These are phyloP conservation scores for Scedosporium boydii DNA, from an alignment of 2,329 filamentous ascomycete species.

Conservation along the genomic window DNA sequence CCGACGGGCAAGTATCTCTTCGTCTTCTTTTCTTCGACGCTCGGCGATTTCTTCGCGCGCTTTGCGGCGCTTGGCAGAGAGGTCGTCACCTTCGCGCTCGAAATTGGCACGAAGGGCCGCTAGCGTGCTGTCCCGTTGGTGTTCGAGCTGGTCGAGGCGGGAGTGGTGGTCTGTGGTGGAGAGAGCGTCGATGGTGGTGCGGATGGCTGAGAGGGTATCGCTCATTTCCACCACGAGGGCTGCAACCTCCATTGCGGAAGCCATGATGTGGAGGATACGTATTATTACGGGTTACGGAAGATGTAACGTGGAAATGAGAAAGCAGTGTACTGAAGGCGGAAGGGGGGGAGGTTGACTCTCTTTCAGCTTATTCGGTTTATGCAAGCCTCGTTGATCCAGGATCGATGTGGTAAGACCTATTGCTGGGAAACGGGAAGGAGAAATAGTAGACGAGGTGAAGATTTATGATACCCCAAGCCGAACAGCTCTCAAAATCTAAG, in stretches of 20 bases:
- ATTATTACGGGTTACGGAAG: neutral
- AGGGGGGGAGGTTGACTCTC: neutral
- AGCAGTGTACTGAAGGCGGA: neutral
- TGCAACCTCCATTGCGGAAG: slow-evolving; percentile 21
- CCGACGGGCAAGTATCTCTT: slow-evolving; percentile 18
- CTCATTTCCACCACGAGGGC: slow-evolving; percentile 31
- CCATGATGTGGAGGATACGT: neutral
- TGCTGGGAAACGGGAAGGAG: neutral
- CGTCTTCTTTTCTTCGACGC: slow-evolving; percentile 25
- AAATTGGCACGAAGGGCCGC: slow-evolving; percentile 20
- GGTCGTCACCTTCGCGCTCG: slow-evolving; percentile 20
- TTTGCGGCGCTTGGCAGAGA: slow-evolving; percentile 24
- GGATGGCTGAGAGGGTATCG: slow-evolving; percentile 29
- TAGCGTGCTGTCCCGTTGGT: slow-evolving; percentile 24
- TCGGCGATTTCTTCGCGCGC: slow-evolving; percentile 32
- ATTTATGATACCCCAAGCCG: neutral
- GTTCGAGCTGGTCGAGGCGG: slow-evolving; percentile 28
- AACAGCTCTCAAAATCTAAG: neutral
- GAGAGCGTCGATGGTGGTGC: slow-evolving; percentile 24
- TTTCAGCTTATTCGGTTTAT: neutral
- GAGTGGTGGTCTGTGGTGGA: slow-evolving; percentile 22
- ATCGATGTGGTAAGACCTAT: neutral
- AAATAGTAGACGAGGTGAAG: neutral
- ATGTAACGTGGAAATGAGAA: neutral
- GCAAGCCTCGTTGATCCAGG: neutral